Percentiles rank a stretch among this genome's conserved stretches.
Evolutionary conservation across 441 rosid genomes (phyloP).

Genomic region (California macrophylla): DNA sequence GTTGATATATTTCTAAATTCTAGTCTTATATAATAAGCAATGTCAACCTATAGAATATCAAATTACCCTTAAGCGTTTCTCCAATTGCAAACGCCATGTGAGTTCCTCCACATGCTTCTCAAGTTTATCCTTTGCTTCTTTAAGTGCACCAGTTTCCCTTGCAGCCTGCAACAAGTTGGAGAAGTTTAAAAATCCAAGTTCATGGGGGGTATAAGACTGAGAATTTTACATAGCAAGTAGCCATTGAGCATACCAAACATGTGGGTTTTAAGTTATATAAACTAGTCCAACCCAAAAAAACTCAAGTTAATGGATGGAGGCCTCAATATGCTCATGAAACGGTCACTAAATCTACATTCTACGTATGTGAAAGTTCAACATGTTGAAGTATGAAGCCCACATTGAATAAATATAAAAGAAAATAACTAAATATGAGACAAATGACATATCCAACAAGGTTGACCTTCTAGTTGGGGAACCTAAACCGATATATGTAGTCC

Average conservation of each 20-base stretch:
- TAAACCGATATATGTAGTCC: not conserved
- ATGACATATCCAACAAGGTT: too few relatives aligned
- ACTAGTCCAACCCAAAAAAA: too few relatives aligned
- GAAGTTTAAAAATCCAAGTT: not conserved
- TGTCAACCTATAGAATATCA: not conserved
- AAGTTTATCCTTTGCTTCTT: conserved; percentile 6
- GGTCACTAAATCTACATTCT: too few relatives aligned
- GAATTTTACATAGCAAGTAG: not conserved
- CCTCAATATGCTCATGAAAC: too few relatives aligned
- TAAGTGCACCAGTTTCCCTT: not conserved
- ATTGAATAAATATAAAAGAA: too few relatives aligned
- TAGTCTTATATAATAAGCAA: not conserved
- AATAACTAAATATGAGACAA: too few relatives aligned
- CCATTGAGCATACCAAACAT: not conserved
- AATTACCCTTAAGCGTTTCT: conserved; percentile 9
- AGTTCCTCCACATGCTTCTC: conserved; percentile 17
- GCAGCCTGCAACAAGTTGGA: conserved; percentile 11
- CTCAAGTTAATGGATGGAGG: too few relatives aligned
- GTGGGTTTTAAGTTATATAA: not conserved
- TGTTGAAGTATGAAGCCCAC: too few relatives aligned
- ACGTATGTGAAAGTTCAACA: too few relatives aligned
- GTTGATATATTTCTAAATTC: not conserved
- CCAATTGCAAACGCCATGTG: conserved; percentile 9
- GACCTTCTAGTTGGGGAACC: too few relatives aligned
- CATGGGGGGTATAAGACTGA: not conserved